Evolutionary conservation across 805 yeast genomes (phyloP), one percentile per base, ranked within the genome.

Genomic region (Scheffersomyces ergatensis): DNA sequence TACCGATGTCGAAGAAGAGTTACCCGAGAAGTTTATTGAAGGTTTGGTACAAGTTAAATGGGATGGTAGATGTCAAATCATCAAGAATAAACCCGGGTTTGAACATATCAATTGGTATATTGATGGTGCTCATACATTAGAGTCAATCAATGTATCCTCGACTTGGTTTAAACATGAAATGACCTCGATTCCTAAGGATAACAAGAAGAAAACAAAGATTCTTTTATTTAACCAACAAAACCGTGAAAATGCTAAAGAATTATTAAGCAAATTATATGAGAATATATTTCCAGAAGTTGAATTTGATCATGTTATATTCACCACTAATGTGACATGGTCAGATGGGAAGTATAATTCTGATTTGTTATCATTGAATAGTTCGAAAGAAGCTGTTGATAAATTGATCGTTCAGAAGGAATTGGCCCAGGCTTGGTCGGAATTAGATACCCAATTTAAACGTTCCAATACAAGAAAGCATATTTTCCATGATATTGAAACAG

Each of bases 121-220:
- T 13, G 99, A 93, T 64, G 99, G 99, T 15, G 98, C 99, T 0
- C 99, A 93, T 54, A 93, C 99, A 0, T 66, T 76, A 34, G 99
- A 93, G 54, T 86, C 96, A 44, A 77, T 95, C 18, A 71, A 72
- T 23, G 95, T 82, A n/a, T 86, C 97, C 0, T 74, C 92, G 0
- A 65, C 63, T 8, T 93, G 99, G 99, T 88, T 84, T 52, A 63
- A 62, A 33, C 39, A 42, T 13, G 61, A 49, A 12, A 37, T 43
- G 14, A 33, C 44, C 8, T 8, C 7, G 5, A 29, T 29, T 29
- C 42, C 33, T 23, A 40, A 33, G 8, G 40, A 43, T 4, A 40
- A 41, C 2, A 68, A 67, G 14, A 66, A 62, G 27, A 51, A 58
- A 23, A 46, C 65, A 50, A 45, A 57, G 34, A 77, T 89, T 6